Evolutionary conservation across 805 yeast genomes (phyloP).

Genomic region (Kuraishia piskuri): DNA sequence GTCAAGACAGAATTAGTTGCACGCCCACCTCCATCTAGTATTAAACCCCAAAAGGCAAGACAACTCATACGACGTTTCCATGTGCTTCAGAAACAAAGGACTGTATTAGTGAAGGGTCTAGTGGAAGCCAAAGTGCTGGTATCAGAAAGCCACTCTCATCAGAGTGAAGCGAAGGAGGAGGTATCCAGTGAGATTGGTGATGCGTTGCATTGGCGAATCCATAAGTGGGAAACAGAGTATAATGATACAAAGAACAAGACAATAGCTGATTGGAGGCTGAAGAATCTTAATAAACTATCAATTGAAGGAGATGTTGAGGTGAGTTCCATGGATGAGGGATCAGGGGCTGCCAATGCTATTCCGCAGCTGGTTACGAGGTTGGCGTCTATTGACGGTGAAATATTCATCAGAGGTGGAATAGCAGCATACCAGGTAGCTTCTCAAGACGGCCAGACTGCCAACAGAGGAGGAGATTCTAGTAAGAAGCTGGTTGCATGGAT

Average conservation of each 20-base stretch:
- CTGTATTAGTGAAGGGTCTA: not conserved
- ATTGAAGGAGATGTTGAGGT: no score
- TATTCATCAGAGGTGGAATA: constrained; percentile 52
- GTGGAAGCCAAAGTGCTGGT: no score
- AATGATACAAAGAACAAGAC: not conserved
- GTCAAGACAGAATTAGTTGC: no score
- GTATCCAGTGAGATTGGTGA: no score
- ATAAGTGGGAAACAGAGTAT: no score
- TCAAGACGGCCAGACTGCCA: constrained; percentile 66
- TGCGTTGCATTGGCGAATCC: no score
- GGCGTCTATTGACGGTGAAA: constrained; percentile 2
- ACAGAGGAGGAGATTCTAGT: constrained; percentile 90
- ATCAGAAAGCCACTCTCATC: no score
- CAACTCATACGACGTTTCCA: constrained; percentile 74
- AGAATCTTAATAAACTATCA: not conserved
- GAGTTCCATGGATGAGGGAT: no score
- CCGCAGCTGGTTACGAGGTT: not conserved
- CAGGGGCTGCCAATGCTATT: no score
- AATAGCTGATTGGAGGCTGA: not conserved
- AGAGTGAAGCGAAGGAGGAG: no score
- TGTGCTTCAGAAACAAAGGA: constrained; percentile 25
- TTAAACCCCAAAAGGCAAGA: constrained; percentile 67
- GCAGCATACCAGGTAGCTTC: constrained; percentile 80
- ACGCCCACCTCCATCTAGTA: constrained; percentile 11
- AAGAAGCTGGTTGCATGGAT: constrained; percentile 73